Conservation (phyloP, 768 basidiomycete genomes). For the Trametes cubensis region DNA sequence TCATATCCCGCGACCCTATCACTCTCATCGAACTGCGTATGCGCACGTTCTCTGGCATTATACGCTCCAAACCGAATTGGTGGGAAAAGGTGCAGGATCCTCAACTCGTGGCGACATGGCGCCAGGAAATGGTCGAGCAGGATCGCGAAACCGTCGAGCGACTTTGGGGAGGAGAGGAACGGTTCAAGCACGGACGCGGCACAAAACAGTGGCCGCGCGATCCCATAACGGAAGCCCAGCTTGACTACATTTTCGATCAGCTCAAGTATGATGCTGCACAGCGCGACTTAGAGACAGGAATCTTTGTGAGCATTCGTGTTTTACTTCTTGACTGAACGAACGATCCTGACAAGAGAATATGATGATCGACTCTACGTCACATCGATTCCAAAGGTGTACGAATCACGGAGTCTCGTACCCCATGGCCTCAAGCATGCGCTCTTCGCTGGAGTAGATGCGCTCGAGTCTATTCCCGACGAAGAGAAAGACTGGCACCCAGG, state of each 20-base stretch:
- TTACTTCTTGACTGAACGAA: neutral
- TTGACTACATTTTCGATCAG: slow-evolving; percentile 5
- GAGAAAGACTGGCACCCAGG: slow-evolving; percentile 50
- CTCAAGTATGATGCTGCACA: neutral
- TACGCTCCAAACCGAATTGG: slow-evolving; percentile 5
- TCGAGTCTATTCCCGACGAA: slow-evolving; percentile 41
- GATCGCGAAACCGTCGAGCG: neutral
- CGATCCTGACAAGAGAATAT: neutral
- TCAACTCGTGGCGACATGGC: neutral
- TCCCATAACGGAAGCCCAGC: neutral
- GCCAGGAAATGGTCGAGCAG: slow-evolving; percentile 7
- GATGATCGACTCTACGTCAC: neutral
- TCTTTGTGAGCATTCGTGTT: neutral
- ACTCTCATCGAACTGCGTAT: slow-evolving; percentile 13
- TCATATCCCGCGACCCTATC: neutral
- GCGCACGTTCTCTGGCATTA: neutral
- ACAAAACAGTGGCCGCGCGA: slow-evolving; percentile 6
- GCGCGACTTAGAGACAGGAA: neutral
- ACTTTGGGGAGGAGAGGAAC: slow-evolving; percentile 2
- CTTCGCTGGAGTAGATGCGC: slow-evolving; percentile 9
- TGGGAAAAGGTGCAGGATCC: slow-evolving; percentile 4
- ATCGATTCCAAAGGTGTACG: neutral
- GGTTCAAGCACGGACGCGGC: neutral
- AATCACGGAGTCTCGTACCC: neutral
- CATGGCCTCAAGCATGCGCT: neutral